These are phyloP conservation scores for Sporobolomyces phaffii DNA, from an alignment of 768 basidiomycete genomes.

Conservation along the genomic window DNA sequence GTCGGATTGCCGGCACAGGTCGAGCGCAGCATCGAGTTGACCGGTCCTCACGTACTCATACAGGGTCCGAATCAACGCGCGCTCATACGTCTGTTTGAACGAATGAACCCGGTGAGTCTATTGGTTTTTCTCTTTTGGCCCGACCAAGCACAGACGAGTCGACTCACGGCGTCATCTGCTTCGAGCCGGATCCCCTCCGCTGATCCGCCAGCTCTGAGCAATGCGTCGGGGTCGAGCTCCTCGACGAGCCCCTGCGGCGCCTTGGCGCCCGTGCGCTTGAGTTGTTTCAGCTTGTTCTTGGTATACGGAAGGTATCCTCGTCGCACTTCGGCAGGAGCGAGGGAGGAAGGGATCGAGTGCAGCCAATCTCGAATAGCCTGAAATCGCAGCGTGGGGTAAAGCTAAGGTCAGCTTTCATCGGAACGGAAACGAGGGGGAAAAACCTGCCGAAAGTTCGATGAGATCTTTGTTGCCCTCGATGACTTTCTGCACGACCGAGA, in stretches of 20 bases:
- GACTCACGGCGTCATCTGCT: constrained; percentile 68
- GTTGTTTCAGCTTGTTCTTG: constrained; percentile 62
- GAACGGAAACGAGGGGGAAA: too few species aligned
- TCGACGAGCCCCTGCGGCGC: constrained; percentile 50
- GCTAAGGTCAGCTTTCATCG: neutral
- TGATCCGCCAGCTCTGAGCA: constrained; percentile 55
- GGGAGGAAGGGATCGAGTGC: constrained; percentile 54
- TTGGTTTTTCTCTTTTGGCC: neutral
- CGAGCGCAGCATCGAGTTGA: constrained; percentile 73
- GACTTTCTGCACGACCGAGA: constrained; percentile 66
- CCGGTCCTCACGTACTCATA: constrained; percentile 79
- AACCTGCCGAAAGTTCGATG: constrained; percentile 67
- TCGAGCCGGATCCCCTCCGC: constrained; percentile 51
- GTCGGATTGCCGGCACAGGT: constrained; percentile 70
- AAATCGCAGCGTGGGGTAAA: neutral
- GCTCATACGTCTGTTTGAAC: constrained; percentile 83
- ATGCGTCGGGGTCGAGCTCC: constrained; percentile 76
- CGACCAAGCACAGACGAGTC: neutral
- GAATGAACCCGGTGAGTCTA: neutral
- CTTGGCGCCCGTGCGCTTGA: constrained; percentile 55
- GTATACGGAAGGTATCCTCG: constrained; percentile 82
- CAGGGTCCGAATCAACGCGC: constrained; percentile 65
- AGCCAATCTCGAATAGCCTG: constrained; percentile 72
- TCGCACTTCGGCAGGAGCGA: constrained; percentile 60
- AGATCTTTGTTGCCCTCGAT: constrained; percentile 64